Percentiles rank a stretch among this genome's conserved stretches.
These are phyloP conservation scores for Austropuccinia psidii DNA, from an alignment of 1,284 basidiomycete species.

Conservation along the genomic window DNA sequence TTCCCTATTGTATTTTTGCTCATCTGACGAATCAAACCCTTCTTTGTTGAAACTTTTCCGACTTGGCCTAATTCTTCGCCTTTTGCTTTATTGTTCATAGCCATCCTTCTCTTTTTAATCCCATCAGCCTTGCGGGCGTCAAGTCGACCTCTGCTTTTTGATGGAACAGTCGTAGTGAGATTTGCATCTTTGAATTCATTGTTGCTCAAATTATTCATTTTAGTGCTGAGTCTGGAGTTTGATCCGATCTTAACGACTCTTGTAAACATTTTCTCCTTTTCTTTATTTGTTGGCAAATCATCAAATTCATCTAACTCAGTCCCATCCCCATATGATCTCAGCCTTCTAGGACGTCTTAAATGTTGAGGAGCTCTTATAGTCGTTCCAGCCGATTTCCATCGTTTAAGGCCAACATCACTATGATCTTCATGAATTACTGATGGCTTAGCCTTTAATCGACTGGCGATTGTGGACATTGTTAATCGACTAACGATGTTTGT, in stretches of 20 bases:
- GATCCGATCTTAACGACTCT: not conserved
- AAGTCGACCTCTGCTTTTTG: constrained; percentile 53
- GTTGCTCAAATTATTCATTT: constrained; percentile 42
- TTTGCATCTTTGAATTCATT: constrained; percentile 53
- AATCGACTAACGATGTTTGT: not conserved
- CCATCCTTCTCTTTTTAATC: constrained; percentile 59
- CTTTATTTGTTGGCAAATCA: constrained; percentile 75
- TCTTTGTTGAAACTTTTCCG: constrained; percentile 11
- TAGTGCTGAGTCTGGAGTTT: too few relatives aligned
- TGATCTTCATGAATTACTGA: constrained; percentile 22
- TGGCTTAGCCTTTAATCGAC: constrained; percentile 35
- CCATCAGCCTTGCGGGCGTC: constrained; percentile 57
- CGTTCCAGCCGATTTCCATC: not conserved
- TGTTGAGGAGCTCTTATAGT: constrained; percentile 3
- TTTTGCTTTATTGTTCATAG: not conserved
- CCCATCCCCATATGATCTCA: constrained; percentile 74
- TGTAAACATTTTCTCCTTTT: constrained; percentile 60
- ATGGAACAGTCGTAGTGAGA: constrained; percentile 32
- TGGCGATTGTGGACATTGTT: constrained; percentile 35
- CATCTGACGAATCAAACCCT: constrained; percentile 36
- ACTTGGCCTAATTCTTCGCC: not conserved
- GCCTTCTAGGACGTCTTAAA: constrained; percentile 57
- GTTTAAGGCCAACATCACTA: not conserved
- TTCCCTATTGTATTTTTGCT: constrained; percentile 26
- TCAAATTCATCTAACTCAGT: constrained; percentile 86